phyloP scores from a whole-genome alignment of 2,329 filamentous ascomycete genomes.

The Sporothrix brasiliensis region DNA sequence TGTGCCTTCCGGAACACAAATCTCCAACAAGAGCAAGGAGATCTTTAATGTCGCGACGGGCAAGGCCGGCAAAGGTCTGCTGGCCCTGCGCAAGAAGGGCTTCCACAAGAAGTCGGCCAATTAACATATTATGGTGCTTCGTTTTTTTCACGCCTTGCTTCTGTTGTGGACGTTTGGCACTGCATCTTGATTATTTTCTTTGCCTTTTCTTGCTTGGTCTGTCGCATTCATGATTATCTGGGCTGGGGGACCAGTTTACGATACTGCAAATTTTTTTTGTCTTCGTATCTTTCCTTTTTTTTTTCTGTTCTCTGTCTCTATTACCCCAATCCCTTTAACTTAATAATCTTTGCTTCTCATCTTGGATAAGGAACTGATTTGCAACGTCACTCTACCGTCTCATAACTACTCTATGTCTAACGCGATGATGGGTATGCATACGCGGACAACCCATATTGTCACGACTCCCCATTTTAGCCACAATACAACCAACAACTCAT shows the following conservation, averaged over 20 bases:
- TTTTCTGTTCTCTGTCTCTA: neutral
- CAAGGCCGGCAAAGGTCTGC: slow-evolving; percentile 85
- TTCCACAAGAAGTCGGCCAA: slow-evolving; percentile 49
- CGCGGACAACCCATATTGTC: neutral
- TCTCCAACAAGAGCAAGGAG: slow-evolving; percentile 85
- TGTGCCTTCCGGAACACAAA: slow-evolving; percentile 59
- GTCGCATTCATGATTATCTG: slow-evolving; percentile 17
- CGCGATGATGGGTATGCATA: neutral
- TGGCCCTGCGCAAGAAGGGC: slow-evolving; percentile 88
- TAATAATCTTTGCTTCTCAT: slow-evolving; percentile 9
- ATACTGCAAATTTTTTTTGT: neutral
- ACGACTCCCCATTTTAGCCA: neutral
- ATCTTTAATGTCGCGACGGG: slow-evolving; percentile 77
- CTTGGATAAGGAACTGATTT: neutral
- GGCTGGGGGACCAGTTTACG: slow-evolving; percentile 15
- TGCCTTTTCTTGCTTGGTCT: neutral
- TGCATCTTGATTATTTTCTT: neutral
- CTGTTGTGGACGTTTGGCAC: neutral
- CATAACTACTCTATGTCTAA: neutral
- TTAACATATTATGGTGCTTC: neutral
- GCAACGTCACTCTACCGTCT: neutral
- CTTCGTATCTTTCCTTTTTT: neutral
- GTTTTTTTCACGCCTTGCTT: neutral
- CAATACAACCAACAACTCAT: neutral
- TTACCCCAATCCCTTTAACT: neutral